Conservation (phyloP, 805 yeast genomes). For the Cyberlindnera meyerae region DNA sequence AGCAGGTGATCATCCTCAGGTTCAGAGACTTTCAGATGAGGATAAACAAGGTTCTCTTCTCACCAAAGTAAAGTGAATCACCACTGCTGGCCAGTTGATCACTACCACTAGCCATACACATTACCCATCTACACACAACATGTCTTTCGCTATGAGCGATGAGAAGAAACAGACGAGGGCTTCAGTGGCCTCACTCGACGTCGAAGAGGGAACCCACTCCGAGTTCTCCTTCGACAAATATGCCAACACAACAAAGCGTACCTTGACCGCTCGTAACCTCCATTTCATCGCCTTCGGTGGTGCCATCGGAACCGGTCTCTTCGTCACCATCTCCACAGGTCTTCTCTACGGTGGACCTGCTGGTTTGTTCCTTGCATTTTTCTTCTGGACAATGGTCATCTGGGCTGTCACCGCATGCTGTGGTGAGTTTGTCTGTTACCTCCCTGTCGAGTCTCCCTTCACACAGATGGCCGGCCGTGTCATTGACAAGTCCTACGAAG, state of each 20-base stretch:
- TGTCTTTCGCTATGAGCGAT: too few species aligned
- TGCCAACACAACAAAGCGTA: constrained; percentile 24
- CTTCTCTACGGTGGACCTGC: constrained; percentile 54
- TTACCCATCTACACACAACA: too few species aligned
- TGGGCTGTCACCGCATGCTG: constrained; percentile 51
- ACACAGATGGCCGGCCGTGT: constrained; percentile 59
- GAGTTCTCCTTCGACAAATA: neutral
- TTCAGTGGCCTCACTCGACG: neutral
- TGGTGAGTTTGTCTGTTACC: constrained; percentile 59
- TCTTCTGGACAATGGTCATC: constrained; percentile 61
- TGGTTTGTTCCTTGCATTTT: constrained; percentile 49
- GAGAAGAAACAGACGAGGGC: too few species aligned
- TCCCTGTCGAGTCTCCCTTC: constrained; percentile 60
- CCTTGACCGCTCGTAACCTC: constrained; percentile 45
- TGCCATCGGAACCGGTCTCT: constrained; percentile 61
- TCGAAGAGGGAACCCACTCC: neutral
- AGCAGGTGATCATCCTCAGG: too few species aligned
- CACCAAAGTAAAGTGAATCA: too few species aligned
- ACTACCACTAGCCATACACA: too few species aligned
- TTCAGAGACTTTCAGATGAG: too few species aligned
- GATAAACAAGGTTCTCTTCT: too few species aligned
- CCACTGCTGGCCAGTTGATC: too few species aligned
- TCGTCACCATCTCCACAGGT: constrained; percentile 52
- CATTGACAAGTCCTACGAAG: constrained; percentile 62
- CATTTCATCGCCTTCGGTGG: constrained; percentile 67